Evolutionary conservation across 1,284 basidiomycete species (phyloP).

Genomic region (Cryptococcus maquisensis): DNA sequence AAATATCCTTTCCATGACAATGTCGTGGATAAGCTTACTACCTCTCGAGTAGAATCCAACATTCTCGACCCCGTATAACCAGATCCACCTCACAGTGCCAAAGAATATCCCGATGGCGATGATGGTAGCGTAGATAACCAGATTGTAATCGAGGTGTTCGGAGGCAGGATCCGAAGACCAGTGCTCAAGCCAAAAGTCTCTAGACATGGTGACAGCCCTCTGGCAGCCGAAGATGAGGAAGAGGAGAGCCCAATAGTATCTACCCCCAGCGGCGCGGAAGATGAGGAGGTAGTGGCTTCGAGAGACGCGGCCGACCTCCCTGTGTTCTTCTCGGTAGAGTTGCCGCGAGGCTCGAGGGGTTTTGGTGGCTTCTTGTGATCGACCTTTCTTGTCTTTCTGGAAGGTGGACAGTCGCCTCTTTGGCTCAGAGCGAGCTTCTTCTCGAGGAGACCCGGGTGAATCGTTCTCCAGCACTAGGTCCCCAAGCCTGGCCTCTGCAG

Average conservation of each 20-base stretch:
- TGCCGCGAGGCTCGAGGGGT: constrained; percentile 49
- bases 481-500: constrained; percentile 4
- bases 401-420: no score
- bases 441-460: not conserved
- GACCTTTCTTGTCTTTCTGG: not conserved
- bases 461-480: not conserved
- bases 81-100: constrained; percentile 39
- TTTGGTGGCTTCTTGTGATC: not conserved
- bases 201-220: constrained; percentile 20
- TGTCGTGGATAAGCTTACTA: constrained; percentile 62
- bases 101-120: constrained; percentile 17
- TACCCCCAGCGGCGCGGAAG: constrained; percentile 42
- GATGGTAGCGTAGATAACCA: constrained; percentile 28
- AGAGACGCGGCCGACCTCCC: constrained; percentile 53
- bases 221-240: constrained; percentile 25
- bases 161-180: constrained; percentile 40
- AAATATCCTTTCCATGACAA: constrained; percentile 58
- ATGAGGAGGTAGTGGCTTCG: constrained; percentile 38
- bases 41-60: constrained; percentile 57
- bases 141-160: constrained; percentile 30
- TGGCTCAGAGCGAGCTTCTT: not conserved
- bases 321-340: constrained; percentile 71
- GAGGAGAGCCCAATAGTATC: constrained; percentile 45
- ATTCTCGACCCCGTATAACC: constrained; percentile 44
- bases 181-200: constrained; percentile 25